Percentiles rank a stretch among this genome's conserved stretches.
These are phyloP conservation scores for Hymenoscyphus occultus DNA, from an alignment of 2,329 filamentous ascomycete species.

Conservation along the genomic window DNA sequence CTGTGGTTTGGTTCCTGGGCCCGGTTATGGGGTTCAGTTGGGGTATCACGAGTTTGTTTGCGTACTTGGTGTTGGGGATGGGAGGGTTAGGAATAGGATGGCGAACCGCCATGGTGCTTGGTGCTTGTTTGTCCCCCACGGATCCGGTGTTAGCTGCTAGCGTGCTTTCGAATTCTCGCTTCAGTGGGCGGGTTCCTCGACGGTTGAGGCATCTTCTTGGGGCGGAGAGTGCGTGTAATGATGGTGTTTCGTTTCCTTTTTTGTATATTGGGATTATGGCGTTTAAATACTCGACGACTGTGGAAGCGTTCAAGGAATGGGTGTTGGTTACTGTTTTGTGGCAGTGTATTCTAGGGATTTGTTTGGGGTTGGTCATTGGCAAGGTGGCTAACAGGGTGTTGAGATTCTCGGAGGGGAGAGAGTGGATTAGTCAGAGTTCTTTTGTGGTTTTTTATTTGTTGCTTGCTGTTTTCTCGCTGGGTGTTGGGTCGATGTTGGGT, in stretches of 20 bases:
- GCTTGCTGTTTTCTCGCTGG: slow-evolving; percentile 50
- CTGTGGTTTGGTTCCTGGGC: slow-evolving; percentile 29
- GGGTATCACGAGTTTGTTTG: slow-evolving; percentile 47
- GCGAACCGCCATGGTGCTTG: slow-evolving; percentile 48
- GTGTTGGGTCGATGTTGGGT: slow-evolving; percentile 49
- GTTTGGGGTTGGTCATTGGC: slow-evolving; percentile 48
- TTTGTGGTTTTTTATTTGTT: slow-evolving; percentile 56
- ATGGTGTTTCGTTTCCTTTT: slow-evolving; percentile 55
- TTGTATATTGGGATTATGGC: slow-evolving; percentile 50
- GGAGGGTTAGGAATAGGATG: slow-evolving; percentile 43
- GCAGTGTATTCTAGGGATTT: slow-evolving; percentile 49
- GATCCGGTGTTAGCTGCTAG: slow-evolving; percentile 54
- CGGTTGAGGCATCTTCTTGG: slow-evolving; percentile 49
- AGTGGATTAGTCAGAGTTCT: slow-evolving; percentile 47
- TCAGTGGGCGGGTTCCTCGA: slow-evolving; percentile 50
- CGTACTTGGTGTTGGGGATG: slow-evolving; percentile 44
- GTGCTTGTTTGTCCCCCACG: slow-evolving; percentile 54
- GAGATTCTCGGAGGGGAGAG: slow-evolving; percentile 43
- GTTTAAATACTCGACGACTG: slow-evolving; percentile 40
- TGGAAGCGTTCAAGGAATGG: slow-evolving; percentile 47
- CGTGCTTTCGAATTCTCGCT: slow-evolving; percentile 51
- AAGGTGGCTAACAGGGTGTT: slow-evolving; percentile 46
- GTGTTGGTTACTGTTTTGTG: slow-evolving; percentile 53
- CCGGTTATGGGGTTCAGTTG: slow-evolving; percentile 33
- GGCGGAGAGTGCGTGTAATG: slow-evolving; percentile 55